Conservation (phyloP, 2,329 filamentous ascomycete species). For the Verticillium klebahnii region DNA sequence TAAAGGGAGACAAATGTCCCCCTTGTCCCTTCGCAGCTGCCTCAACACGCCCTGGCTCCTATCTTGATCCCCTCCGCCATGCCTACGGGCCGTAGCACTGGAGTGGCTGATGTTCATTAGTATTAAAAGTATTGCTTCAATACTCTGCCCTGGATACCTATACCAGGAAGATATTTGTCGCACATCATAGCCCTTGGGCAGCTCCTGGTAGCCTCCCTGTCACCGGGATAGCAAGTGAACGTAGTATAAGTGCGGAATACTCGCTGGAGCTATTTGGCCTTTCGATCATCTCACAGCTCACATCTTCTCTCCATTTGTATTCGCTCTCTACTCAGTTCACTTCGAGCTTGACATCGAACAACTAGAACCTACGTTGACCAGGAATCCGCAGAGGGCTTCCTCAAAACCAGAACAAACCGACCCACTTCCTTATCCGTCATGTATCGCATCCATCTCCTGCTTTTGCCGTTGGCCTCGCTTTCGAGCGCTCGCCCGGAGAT, state of each 20-base stretch:
- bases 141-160: neutral
- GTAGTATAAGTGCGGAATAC: neutral
- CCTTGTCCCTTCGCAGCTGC: neutral
- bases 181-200: neutral
- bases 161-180: neutral
- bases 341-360: neutral
- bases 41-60: neutral
- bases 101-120: neutral
- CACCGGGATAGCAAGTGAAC: neutral
- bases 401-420: neutral
- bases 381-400: neutral
- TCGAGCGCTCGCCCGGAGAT: constrained; percentile 6
- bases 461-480: constrained; percentile 1
- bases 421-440: neutral
- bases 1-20: neutral
- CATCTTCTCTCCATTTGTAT: neutral
- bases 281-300: neutral
- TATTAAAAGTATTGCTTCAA: neutral
- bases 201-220: neutral
- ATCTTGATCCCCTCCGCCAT: no score
- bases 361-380: neutral
- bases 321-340: neutral
- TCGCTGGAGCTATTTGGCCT: neutral
- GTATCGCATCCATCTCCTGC: neutral
- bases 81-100: neutral